A percentile compares a stretch with the other conserved stretches of the same genome.
Evolutionary conservation across 2,329 filamentous ascomycete genomes (phyloP).

Genomic region (Xylaria multiplex): DNA sequence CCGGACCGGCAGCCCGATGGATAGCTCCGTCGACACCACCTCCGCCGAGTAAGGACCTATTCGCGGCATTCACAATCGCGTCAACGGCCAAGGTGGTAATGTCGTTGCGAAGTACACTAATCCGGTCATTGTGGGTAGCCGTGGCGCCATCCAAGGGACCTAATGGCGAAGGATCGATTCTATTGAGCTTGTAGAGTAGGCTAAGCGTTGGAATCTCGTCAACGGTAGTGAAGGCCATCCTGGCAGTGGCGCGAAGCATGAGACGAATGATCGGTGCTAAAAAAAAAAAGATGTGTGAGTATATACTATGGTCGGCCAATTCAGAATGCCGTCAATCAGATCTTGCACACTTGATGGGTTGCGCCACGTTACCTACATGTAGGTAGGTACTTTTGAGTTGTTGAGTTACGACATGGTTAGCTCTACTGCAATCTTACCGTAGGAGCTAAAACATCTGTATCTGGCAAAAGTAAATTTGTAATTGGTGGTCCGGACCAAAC

Average conservation of each 20-base stretch:
- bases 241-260: constrained; percentile 41
- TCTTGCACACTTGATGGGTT: too few species aligned
- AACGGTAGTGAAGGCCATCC: constrained; percentile 55
- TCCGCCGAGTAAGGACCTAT: constrained; percentile 79
- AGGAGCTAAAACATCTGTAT: too few species aligned
- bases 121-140: constrained; percentile 69
- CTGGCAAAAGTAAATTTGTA: too few species aligned
- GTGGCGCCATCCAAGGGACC: constrained; percentile 41
- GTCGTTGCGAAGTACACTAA: constrained; percentile 77
- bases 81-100: constrained; percentile 83
- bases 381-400: too few species aligned
- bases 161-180: constrained; percentile 52
- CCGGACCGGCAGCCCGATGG: constrained; percentile 79
- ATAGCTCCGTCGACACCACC: constrained; percentile 94
- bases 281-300: too few species aligned
- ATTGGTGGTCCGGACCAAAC: too few species aligned
- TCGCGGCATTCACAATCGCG: constrained; percentile 94
- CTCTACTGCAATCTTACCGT: too few species aligned
- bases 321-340: too few species aligned
- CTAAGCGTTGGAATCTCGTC: constrained; percentile 70
- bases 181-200: constrained; percentile 70
- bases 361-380: too few species aligned
- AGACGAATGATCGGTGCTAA: too few species aligned
- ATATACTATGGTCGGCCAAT: too few species aligned
- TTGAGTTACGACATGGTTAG: too few species aligned